Conservation (phyloP, 2,329 filamentous ascomycete species). For the Botrytis galanthina region DNA sequence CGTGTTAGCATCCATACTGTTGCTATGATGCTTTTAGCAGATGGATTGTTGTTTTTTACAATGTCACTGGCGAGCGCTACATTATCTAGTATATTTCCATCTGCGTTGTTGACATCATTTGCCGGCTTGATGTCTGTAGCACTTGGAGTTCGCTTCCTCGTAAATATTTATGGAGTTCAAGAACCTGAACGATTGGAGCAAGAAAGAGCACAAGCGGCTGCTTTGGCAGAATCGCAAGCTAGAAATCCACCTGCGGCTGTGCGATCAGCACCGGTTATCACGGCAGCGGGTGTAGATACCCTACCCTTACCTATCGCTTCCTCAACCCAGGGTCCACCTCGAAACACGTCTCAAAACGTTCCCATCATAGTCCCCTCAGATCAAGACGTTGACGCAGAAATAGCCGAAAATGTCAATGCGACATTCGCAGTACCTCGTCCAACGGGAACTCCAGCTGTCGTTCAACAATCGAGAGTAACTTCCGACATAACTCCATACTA, state of each 20-base stretch:
- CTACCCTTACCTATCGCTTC: constrained; percentile 18
- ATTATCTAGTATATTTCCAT: constrained; percentile 55
- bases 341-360: constrained; percentile 21
- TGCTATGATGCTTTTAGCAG: constrained; percentile 60
- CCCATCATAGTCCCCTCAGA: constrained; percentile 63
- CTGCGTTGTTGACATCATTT: constrained; percentile 54
- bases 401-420: constrained; percentile 43
- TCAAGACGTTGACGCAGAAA: constrained; percentile 62
- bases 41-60: constrained; percentile 58
- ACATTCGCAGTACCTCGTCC: constrained; percentile 32
- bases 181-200: constrained; percentile 52
- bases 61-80: constrained; percentile 54
- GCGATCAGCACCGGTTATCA: constrained; percentile 29
- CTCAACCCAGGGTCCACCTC: constrained; percentile 5
- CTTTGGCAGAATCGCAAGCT: constrained; percentile 32
- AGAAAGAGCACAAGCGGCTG: constrained; percentile 31
- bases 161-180: constrained; percentile 60
- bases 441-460: constrained; percentile 29
- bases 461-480: constrained; percentile 30
- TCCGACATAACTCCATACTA: constrained; percentile 54
- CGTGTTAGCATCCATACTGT: constrained; percentile 64
- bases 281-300: constrained; percentile 31
- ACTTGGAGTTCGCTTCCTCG: constrained; percentile 56
- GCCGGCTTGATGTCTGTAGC: constrained; percentile 55
- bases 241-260: constrained; percentile 27